Base-by-base conservation (phyloP, 768 basidiomycete species). In the Crepidotus variabilis region DNA sequence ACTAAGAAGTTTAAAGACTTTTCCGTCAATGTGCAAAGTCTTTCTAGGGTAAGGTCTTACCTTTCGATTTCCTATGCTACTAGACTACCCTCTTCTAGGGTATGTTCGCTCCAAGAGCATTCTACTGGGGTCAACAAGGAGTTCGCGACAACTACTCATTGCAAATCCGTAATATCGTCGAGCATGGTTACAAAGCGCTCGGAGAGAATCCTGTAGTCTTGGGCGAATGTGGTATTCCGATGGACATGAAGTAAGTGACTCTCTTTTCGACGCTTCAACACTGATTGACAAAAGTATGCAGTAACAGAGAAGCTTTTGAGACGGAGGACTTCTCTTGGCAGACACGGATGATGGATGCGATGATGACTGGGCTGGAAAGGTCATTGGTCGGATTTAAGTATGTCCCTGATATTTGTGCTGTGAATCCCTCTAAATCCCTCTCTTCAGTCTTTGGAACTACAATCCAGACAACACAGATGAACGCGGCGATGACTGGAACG, bases 141-240 rank as follows among this genome's bases (percentile, higher is more conserved):
- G 91, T 82, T 13, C 78, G 90, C 46, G 82, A 90, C 13, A 98
- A 98, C 65, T 98, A 86, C 67, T 72, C 81, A 10, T 70, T 89
- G 8, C 96, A 99, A 63, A 86, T 98, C 33, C 75, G 78, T 7
- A 95, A 87, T 58, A 80, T 98, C 49, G 83, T 92, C 5, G 78
- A 89, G 52, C 76, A 80, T 18, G 87, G 82, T 0, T 84, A 90
- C 62, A 69, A 79, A 32, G 75, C 83, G 2, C 77, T 97, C 0
- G 93, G 92, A 22, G 91, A 94, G 64, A 81, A 72, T 16, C 96
- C 96, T 10, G 83, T 93, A 39, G 71, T 98, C 11, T 81, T 99
- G 57, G 95, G 95, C 18, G 96, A 99, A 70, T 92, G 89, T 60
- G 96, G 96, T 28, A 79, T 98, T 20, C 96, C 96, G 0, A 96